Conservation (phyloP, 2,329 filamentous ascomycete species). For the Colletotrichum sp. region DNA sequence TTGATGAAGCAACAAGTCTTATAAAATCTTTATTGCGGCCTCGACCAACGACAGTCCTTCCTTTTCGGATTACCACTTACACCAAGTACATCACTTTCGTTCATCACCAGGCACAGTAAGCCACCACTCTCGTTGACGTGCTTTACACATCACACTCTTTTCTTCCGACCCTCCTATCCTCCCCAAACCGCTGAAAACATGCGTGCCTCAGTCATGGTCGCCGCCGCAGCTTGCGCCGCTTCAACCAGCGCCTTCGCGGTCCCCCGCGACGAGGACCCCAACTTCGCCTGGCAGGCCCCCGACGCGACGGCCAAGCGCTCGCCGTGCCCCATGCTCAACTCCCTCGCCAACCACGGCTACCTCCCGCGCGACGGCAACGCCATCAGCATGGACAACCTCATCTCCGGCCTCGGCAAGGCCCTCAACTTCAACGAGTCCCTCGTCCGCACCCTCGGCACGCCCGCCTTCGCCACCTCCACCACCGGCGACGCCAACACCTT, state of each 20-base stretch:
- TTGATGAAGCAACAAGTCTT: neutral
- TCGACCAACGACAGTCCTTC: neutral
- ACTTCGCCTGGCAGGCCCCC: constrained; percentile 6
- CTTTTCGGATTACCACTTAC: neutral
- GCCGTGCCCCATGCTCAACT: constrained; percentile 29
- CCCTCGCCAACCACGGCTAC: constrained; percentile 28
- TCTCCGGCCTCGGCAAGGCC: constrained; percentile 21
- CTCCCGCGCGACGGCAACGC: constrained; percentile 24
- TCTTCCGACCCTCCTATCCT: neutral
- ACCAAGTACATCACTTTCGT: neutral
- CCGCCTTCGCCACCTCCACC: constrained; percentile 27
- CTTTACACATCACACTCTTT: neutral
- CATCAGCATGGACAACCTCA: constrained; percentile 22
- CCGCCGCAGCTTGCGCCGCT: neutral
- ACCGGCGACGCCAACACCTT: constrained; percentile 22
- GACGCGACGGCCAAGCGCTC: constrained; percentile 43
- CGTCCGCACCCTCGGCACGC: constrained; percentile 37
- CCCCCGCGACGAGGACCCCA: neutral
- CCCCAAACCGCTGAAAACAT: neutral
- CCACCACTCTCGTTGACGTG: neutral
- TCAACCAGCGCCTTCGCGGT: neutral
- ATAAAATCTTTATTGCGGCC: neutral
- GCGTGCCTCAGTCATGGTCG: constrained; percentile 13
- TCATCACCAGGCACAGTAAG: neutral
- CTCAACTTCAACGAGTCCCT: constrained; percentile 22